Evolutionary conservation across 192 early-diverging fungal genomes (phyloP).

Genomic region (Backusella macrospora): DNA sequence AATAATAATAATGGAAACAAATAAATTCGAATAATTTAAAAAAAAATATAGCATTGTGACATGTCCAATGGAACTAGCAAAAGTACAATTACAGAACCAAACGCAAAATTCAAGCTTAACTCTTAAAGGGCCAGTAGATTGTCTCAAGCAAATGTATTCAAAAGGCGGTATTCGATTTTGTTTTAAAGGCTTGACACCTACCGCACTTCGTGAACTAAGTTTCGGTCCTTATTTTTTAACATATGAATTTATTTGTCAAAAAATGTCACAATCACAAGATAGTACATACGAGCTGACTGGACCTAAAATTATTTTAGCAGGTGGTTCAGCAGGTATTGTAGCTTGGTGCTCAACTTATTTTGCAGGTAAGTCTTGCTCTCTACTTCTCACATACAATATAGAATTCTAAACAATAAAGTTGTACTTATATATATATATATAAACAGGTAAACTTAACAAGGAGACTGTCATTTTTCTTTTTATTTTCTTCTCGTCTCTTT

Average conservation of each 20-base stretch:
- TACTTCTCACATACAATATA: too few species aligned
- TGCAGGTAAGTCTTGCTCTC: conserved; percentile 59
- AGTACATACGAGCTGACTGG: conserved; percentile 44
- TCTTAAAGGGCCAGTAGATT: conserved; percentile 57
- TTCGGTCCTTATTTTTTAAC: conserved; percentile 62
- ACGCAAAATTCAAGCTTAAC: conserved; percentile 27
- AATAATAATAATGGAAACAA: background rate
- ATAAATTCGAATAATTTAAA: background rate
- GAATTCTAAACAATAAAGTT: too few species aligned
- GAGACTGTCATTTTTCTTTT: too few species aligned
- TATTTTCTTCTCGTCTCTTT: background rate
- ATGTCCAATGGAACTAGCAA: conserved; percentile 62
- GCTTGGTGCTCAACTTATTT: conserved; percentile 62
- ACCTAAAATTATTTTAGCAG: conserved; percentile 51
- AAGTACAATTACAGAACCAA: conserved; percentile 60
- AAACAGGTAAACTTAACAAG: too few species aligned
- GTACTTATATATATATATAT: too few species aligned
- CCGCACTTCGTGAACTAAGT: conserved; percentile 53
- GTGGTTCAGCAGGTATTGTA: conserved; percentile 58
- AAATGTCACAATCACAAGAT: conserved; percentile 27
- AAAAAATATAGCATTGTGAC: conserved; percentile 50
- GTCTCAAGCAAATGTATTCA: conserved; percentile 46
- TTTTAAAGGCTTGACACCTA: conserved; percentile 53
- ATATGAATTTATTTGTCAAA: conserved; percentile 52
- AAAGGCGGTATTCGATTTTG: conserved; percentile 55